Conservation (phyloP, 768 basidiomycete species). For the Leccinum variicolor region DNA sequence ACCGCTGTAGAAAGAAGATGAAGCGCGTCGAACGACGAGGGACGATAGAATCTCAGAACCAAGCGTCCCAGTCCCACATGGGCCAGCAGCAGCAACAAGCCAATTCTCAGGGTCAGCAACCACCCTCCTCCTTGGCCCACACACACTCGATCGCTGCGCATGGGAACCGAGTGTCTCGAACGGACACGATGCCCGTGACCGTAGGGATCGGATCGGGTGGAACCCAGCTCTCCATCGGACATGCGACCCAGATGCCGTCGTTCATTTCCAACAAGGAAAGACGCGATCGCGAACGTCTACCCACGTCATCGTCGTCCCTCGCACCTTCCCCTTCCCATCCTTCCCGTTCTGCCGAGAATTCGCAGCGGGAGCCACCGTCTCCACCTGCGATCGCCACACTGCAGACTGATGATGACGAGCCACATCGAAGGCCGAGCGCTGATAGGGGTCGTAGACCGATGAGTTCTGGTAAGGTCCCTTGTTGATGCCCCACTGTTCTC, state of each 20-base stretch:
- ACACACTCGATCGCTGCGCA: slow-evolving; percentile 20
- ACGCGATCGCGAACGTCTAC: slow-evolving; percentile 25
- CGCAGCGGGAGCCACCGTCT: slow-evolving; percentile 30
- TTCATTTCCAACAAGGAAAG: slow-evolving; percentile 24
- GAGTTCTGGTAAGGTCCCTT: slow-evolving; percentile 22
- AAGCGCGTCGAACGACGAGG: slow-evolving; percentile 76
- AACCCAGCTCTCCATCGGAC: slow-evolving; percentile 24
- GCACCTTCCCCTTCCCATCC: slow-evolving; percentile 16
- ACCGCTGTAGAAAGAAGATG: slow-evolving; percentile 86
- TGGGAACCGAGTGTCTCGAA: slow-evolving; percentile 23
- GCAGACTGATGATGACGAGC: slow-evolving; percentile 25
- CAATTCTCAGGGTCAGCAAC: background rate
- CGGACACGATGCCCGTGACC: slow-evolving; percentile 33
- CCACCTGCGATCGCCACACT: slow-evolving; percentile 32
- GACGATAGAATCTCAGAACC: slow-evolving; percentile 48
- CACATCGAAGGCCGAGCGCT: slow-evolving; percentile 16
- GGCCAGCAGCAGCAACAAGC: slow-evolving; percentile 4
- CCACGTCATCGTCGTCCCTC: slow-evolving; percentile 23
- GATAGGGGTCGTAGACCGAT: slow-evolving; percentile 30
- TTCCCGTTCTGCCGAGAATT: slow-evolving; percentile 7
- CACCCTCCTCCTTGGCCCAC: slow-evolving; percentile 11
- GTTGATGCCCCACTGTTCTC: background rate
- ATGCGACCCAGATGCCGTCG: slow-evolving; percentile 20
- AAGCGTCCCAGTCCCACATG: slow-evolving; percentile 18
- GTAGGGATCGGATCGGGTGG: slow-evolving; percentile 23